These are phyloP conservation scores for Candida krabiensis DNA, from an alignment of 805 yeast species.

Conservation along the genomic window DNA sequence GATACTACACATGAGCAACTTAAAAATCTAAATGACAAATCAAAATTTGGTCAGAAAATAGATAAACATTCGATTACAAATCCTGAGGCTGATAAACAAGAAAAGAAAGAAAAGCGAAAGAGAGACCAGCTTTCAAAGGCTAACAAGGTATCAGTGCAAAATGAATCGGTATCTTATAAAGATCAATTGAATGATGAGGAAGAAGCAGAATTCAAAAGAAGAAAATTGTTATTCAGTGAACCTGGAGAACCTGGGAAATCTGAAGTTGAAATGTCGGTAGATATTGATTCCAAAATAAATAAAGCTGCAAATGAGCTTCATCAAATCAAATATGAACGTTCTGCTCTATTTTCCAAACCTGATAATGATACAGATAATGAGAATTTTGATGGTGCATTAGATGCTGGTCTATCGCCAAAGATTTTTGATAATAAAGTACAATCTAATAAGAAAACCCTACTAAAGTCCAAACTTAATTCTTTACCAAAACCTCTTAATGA, in stretches of 20 bases:
- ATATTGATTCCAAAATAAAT: slow-evolving; percentile 36
- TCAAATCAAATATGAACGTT: slow-evolving; percentile 31
- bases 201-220: slow-evolving; percentile 33
- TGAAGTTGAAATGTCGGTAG: slow-evolving; percentile 9
- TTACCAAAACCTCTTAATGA: slow-evolving; percentile 36
- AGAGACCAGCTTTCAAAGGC: slow-evolving; percentile 24
- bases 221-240: slow-evolving; percentile 37
- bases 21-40: slow-evolving; percentile 37
- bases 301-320: slow-evolving; percentile 36
- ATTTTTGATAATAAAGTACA: slow-evolving; percentile 20
- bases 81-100: slow-evolving; percentile 35
- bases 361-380: slow-evolving; percentile 14
- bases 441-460: slow-evolving; percentile 1
- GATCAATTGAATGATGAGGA: slow-evolving; percentile 5
- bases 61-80: slow-evolving; percentile 45
- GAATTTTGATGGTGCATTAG: slow-evolving; percentile 1
- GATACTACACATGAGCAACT: slow-evolving; percentile 62
- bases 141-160: slow-evolving; percentile 18
- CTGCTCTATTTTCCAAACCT: slow-evolving; percentile 34
- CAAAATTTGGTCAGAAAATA: slow-evolving; percentile 45
- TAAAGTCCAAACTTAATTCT: slow-evolving; percentile 12
- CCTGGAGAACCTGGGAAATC: slow-evolving; percentile 31
- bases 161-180: slow-evolving; percentile 17
- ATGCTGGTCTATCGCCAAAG: slow-evolving; percentile 13
- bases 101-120: slow-evolving; percentile 32